Base-by-base conservation (phyloP, 495 filamentous ascomycete genomes). In the Melanomma pulvis-pyrius region DNA sequence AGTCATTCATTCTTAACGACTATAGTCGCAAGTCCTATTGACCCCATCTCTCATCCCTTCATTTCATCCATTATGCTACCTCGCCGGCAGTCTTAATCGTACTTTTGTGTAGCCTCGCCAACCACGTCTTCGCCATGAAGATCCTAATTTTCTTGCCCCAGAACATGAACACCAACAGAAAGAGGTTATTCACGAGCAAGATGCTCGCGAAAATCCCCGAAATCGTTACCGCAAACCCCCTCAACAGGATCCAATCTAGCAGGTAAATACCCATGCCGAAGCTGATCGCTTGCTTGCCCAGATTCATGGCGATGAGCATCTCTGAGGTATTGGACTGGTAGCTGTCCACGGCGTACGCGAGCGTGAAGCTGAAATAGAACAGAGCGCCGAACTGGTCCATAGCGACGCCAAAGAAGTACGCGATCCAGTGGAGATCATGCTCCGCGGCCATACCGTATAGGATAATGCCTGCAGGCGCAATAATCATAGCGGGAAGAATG, bases 231-330 rank as follows among this genome's bases (percentile, higher is more conserved):
- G 77, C 83, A 71, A 86, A 87, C 8, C 85, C 86, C 21, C 74
- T 71, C 58, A 80, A 67, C 71, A 82, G 54, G 12, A 87, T 82
- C 86, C 85, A 88, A 59, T 81, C 77, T 22, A 88, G 74, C 48
- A 88, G 66, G 62, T 84, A 81, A 21, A 83, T 70, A 4, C 85
- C 84, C 77, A 87, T 84, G 1, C 84, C 86, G 65, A 88, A 87
- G 54, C 77, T 81, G 50, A 88, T 85, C 4, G 82, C 81, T 72
- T 87, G 84, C 63, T 88, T 88, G n/a, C 86, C 86, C 25, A 88
- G 68, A 64, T 87, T 87, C 84, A 88, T 87, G 2, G 83, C 84
- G 67, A 88, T 88, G 29, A 88, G 75, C 86, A 88, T 87, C 70
- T 88, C 85, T 0, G 75, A 79, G 12, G 81, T 81, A 56, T 86